A percentile compares a stretch with the other conserved stretches of the same genome.
phyloP scores from a whole-genome alignment of 345 rosid species.

The Corchorus capsularis region DNA sequence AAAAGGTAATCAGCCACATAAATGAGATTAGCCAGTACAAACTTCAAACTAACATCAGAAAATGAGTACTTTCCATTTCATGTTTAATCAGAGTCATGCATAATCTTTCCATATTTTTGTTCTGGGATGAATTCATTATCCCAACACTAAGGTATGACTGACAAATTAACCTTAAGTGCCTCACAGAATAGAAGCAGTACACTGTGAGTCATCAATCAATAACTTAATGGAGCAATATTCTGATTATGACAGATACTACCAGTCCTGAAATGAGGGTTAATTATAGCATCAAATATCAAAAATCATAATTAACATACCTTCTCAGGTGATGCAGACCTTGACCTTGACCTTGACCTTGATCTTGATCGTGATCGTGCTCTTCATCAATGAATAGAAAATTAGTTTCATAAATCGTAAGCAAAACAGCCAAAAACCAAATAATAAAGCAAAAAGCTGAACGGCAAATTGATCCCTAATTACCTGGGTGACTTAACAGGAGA shows the following conservation, averaged over 20 bases:
- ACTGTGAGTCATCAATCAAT: not conserved
- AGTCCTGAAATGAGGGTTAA: not conserved
- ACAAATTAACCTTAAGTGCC: not conserved
- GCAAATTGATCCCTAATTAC: slow-evolving; percentile 28
- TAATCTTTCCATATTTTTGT: not conserved
- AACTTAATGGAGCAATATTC: not conserved
- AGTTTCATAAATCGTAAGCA: not conserved
- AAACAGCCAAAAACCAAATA: not conserved
- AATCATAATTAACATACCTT: slow-evolving; percentile 37
- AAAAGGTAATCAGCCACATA: not conserved
- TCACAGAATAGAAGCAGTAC: not conserved
- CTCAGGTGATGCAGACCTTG: slow-evolving; percentile 57
- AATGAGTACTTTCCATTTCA: not conserved
- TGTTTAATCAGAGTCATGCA: too few species aligned
- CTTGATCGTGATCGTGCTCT: slow-evolving; percentile 45
- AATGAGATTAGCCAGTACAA: not conserved
- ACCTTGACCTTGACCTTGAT: slow-evolving; percentile 51
- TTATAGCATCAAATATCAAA: not conserved
- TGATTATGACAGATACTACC: not conserved
- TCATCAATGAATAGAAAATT: not conserved
- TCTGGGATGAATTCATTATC: not conserved
- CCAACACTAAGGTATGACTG: not conserved
- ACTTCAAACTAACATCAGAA: not conserved
- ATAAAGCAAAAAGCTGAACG: not conserved
- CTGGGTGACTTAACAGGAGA: slow-evolving; percentile 64